Conservation (phyloP, 495 filamentous ascomycete species). For the Podospora tetraspora region DNA sequence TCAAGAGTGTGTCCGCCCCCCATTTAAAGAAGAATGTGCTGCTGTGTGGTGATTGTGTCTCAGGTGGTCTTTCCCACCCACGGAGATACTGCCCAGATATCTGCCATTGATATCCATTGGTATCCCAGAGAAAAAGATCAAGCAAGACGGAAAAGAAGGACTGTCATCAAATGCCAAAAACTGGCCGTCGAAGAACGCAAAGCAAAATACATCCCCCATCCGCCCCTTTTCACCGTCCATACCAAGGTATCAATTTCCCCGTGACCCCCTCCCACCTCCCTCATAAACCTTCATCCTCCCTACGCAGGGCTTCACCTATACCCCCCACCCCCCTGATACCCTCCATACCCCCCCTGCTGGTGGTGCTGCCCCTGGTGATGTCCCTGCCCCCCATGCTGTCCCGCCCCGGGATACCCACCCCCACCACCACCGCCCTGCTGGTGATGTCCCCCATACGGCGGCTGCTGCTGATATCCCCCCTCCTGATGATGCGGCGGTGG, state of each 20-base stretch:
- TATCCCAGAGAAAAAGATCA: neutral
- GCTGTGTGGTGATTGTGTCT: neutral
- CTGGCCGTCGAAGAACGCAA: neutral
- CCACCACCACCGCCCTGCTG: neutral
- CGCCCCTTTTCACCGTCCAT: neutral
- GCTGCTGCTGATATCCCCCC: neutral
- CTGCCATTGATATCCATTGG: neutral
- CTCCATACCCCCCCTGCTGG: neutral
- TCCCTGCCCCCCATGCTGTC: neutral
- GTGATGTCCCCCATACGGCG: neutral
- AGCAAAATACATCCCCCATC: neutral
- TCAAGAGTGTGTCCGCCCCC: too few species aligned
- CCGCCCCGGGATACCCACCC: neutral
- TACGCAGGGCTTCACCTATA: too few species aligned
- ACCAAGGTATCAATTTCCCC: neutral
- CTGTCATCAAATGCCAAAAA: neutral
- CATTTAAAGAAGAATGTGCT: too few species aligned
- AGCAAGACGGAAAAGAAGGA: neutral
- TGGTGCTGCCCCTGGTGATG: neutral
- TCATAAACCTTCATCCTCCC: too few species aligned
- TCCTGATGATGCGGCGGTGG: neutral
- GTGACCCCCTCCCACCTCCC: too few species aligned
- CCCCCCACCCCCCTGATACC: conserved; percentile 5
- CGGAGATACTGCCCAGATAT: neutral
- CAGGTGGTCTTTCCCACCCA: neutral